Evolutionary conservation across 495 filamentous ascomycete genomes (phyloP), one percentile per base, ranked within the genome.

Genomic region (Xylaria flabelliformis): DNA sequence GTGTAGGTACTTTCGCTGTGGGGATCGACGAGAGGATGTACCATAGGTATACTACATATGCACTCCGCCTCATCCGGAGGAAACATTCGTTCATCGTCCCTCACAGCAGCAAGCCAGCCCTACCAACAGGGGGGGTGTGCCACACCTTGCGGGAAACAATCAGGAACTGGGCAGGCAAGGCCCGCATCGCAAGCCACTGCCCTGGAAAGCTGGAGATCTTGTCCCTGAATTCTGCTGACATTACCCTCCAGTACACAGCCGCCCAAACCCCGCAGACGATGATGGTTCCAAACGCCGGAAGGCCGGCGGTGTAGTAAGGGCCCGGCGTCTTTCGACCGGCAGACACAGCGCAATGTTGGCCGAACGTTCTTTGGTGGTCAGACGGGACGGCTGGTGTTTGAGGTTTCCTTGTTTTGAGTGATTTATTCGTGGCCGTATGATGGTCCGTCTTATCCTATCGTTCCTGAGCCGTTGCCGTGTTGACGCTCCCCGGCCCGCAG

Each of bases 51-150:
- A 42, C 39, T 67, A 50, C 48, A 56, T 56, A 67, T 56, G 50
- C 65, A 56, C 65, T 67, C 65, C 65, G 65, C 65, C 50, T 44
- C 65, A 55, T 67, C 65, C 65, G 65, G 50, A 26, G 39, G 12
- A n/a, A 21, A 39, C 58, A 12, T 39, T 42, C 39, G 61, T 46
- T 44, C 50, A 21, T 41, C n/a, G 46, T 29, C n/a, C 63, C 24
- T 67, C 50, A 29, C 64, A 26, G 36, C 36, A 6, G 36, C 36
- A 4, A 39, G 26, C 55, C 64, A 67, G 65, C 65, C 65, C 64
- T 67, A 67, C 17, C 64, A 55, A n/a, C 19, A 36, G 50, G 39
- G 48, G 48, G 21, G 50, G 58, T 9, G 29, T 32, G 8, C 26
- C 58, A 29, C 10, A 61, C 12, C 48, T 48, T 55, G 32, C 19